Evolutionary conservation across 441 rosid genomes (phyloP), one percentile per base, ranked within the genome.

Genomic region (Heliophila coronopifolia): DNA sequence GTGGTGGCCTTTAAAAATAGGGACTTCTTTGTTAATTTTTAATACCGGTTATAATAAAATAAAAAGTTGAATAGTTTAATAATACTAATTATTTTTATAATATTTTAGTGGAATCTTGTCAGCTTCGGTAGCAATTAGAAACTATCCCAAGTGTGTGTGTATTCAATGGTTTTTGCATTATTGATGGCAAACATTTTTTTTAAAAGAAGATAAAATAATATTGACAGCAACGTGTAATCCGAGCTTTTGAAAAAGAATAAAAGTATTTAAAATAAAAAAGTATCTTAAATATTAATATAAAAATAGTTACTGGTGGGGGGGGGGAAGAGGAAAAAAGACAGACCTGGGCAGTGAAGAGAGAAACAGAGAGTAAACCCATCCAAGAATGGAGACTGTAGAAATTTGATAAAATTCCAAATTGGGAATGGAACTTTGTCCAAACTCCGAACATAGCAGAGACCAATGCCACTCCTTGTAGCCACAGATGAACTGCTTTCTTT

Each of bases 361-460:
- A 77, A 60, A 89, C 54, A 65, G 91, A 89, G 74, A 77, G 52
- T 59, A 89, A 71, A 35, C 97, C 97, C 91, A 86, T 85, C 97
- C 95, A 89, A 69, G 95, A 89, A 78, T 89, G 97, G 49, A 89
- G 77, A 56, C 82, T 83, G 30, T 69, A 86, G 78, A 89, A 89
- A 67, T 89, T 86, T 24, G 88, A 83, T 33, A 81, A 65, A 40
- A 83, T 23, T 14, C 97, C 97, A 14, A 68, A 57, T 18, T 67
- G 34, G 9, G 73, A 73, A 12, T 73, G 88, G 44, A 89, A 89
- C 68, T 70, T 89, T 3, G 85, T 83, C 95, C 97, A 89, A 23
- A 89, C 79, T 42, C 97, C 95, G 51, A 80, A 80, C 15, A 81
- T 22, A 68, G 92, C 95, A 70, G 65, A 80, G 56, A 68, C 83